These are phyloP conservation scores for Penicillium sp. DNA, from an alignment of 2,329 filamentous ascomycete genomes.

Conservation along the genomic window DNA sequence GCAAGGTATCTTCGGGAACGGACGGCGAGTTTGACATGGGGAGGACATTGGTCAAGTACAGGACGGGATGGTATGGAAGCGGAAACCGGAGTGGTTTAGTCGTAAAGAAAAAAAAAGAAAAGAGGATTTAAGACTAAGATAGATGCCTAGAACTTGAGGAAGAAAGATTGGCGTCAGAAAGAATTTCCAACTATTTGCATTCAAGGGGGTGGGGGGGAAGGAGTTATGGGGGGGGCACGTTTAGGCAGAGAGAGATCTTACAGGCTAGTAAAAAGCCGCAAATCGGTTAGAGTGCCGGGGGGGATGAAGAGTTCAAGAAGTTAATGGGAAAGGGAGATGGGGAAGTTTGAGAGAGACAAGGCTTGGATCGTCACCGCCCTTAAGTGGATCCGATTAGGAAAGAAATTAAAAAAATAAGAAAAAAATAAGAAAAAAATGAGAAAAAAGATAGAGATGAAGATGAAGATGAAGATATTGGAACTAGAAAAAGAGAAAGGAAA, in stretches of 20 bases:
- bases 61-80: conserved; percentile 23
- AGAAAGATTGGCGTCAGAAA: conserved; percentile 9
- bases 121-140: not conserved
- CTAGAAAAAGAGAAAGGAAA: conserved; percentile 11
- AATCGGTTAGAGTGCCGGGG: conserved; percentile 15
- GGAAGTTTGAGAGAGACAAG: not conserved
- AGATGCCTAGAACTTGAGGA: not conserved
- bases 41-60: conserved; percentile 49
- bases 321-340: not conserved
- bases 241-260: conserved; percentile 29
- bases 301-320: conserved; percentile 6
- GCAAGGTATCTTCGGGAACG: conserved; percentile 42
- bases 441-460: not conserved
- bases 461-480: not conserved
- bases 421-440: not conserved
- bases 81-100: conserved; percentile 12
- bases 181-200: conserved; percentile 3
- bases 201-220: conserved; percentile 8
- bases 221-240: conserved; percentile 27
- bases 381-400: not conserved
- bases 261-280: conserved; percentile 26
- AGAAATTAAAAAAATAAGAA: not conserved
- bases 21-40: conserved; percentile 51
- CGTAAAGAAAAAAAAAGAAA: not conserved
- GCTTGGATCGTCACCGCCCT: conserved; percentile 2